Evolutionary conservation across 192 early-diverging fungal genomes (phyloP).

Genomic region (Allomyces macrogynus): DNA sequence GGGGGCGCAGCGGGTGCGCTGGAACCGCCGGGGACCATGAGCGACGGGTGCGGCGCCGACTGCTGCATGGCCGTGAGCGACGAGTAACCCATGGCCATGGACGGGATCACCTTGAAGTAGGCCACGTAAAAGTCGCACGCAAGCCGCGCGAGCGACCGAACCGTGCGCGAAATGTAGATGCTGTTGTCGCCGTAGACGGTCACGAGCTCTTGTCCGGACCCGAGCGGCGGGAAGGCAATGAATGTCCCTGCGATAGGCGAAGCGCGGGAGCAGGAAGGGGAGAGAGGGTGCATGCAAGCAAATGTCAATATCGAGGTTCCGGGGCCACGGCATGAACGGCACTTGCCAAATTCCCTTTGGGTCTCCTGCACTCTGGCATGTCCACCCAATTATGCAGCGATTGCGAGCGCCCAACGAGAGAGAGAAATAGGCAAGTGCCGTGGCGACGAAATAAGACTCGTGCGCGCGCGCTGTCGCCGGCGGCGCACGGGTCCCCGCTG

Average conservation of each 20-base stretch:
- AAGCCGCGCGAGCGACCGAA: conserved; percentile 46
- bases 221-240: conserved; percentile 39
- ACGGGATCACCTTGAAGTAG: conserved; percentile 1
- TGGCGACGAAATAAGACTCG: too few species aligned
- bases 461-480: too few species aligned
- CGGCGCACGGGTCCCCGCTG: too few species aligned
- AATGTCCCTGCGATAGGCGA: conserved; percentile 13
- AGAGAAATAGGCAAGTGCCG: conserved; percentile 1
- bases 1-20: not conserved
- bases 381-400: too few species aligned
- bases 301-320: too few species aligned
- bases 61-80: conserved; percentile 9
- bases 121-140: conserved; percentile 14
- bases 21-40: conserved; percentile 4
- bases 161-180: conserved; percentile 50
- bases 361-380: too few species aligned
- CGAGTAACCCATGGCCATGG: conserved; percentile 7
- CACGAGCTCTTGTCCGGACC: conserved; percentile 23
- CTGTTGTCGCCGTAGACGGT: conserved; percentile 41
- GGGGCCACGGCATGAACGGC: too few species aligned
- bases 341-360: too few species aligned
- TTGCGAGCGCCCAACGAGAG: not conserved
- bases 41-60: conserved; percentile 10
- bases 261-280: too few species aligned
- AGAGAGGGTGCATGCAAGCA: too few species aligned